A percentile compares a stretch with the other conserved stretches of the same genome.
Evolutionary conservation across 495 filamentous ascomycete species (phyloP).

Genomic region (Penicillium angulare): DNA sequence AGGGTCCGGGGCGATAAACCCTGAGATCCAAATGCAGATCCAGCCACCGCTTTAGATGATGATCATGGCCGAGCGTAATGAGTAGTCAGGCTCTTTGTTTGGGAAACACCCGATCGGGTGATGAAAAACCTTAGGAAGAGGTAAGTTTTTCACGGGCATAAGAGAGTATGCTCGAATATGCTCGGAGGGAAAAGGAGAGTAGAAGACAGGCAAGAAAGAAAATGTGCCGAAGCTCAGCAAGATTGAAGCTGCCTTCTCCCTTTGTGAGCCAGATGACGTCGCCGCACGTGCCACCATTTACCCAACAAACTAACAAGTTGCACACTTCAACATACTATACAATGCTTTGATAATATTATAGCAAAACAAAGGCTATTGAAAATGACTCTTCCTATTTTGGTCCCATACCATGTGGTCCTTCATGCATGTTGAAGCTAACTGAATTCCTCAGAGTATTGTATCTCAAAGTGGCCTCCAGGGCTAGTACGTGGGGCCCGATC

Average conservation of each 20-base stretch:
- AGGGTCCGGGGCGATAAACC: slow-evolving; percentile 1
- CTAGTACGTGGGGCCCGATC: no score
- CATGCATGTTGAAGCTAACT: no score
- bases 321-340: no score
- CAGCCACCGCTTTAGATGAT: slow-evolving; percentile 15
- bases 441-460: no score
- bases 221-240: not conserved
- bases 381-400: no score
- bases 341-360: no score
- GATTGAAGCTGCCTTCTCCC: slow-evolving; percentile 7
- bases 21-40: slow-evolving; percentile 17
- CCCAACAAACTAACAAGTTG: not conserved
- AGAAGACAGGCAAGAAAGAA: no score
- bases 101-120: slow-evolving; percentile 5
- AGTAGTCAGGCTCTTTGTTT: slow-evolving; percentile 4
- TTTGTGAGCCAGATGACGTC: slow-evolving; percentile 36
- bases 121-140: not conserved
- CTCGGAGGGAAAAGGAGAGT: no score
- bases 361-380: no score
- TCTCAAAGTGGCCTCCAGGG: no score
- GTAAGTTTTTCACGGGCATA: not conserved
- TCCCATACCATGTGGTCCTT: no score
- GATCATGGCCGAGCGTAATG: slow-evolving; percentile 17
- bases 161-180: no score
- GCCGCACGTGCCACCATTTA: slow-evolving; percentile 32